Base-by-base conservation (phyloP, 371 early-diverging fungal species). In the Entomophthora muscae region DNA sequence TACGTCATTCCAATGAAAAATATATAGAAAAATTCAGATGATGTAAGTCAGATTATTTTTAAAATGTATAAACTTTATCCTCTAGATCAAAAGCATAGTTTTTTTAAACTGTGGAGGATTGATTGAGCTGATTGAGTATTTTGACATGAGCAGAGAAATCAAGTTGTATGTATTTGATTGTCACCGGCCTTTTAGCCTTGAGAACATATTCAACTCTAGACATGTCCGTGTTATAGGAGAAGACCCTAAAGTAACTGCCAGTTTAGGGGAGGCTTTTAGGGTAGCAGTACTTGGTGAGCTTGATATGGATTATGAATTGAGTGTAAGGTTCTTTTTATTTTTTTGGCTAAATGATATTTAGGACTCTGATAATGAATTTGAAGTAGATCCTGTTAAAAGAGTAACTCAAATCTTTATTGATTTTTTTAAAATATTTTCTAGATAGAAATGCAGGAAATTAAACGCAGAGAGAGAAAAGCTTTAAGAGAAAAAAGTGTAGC, bases 231-330 rank as follows among this genome's bases (percentile, higher is more conserved):
- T 55, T 24, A 55, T 55, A 7, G 56, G 56, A 7, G 28, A 55
- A 13, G 56, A 55, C 28, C 24, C 22, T 7, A 55, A 55, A 12
- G 28, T 55, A 26, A 55, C 17, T 24, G 24, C 22, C 22, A n/a
- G n/a, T 3, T 55, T 55, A n/a, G 22, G 24, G 12, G 28, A 27
- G 13, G 56, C 56, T n/a, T 55, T 24, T 55, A 3, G 56, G 7
- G 56, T 55, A 22, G 56, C n/a, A 17, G 22, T 24, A 13, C 56
- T 55, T 24, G 12, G n/a, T 17, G 56, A 55, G n/a, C n/a, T 12
- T n/a, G 56, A 55, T 55, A 55, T 55, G 56, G 56, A 55, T 27
- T 55, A 55, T 55, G 56, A 55, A 26, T 12, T 55, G 12, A 22
- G 22, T 22, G 22, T 55, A 55, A 24, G 3, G 28, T 26, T 26